These are phyloP conservation scores for Melaleuca quinquenervia DNA, from an alignment of 345 rosid genomes.

Conservation along the genomic window DNA sequence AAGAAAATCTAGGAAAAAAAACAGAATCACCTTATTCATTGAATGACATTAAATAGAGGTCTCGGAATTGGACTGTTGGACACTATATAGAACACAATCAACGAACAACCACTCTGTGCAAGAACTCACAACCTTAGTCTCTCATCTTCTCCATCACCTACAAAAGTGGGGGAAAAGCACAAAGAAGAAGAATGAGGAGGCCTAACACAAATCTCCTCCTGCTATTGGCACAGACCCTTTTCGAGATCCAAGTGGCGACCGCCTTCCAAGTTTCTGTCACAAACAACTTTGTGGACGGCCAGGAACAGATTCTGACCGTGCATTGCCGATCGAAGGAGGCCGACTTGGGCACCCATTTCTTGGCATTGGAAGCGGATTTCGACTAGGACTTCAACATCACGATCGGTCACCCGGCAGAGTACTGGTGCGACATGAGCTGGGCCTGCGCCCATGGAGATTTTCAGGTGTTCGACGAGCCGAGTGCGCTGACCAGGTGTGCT, in stretches of 20 bases:
- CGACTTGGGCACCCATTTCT: background rate
- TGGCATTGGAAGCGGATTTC: background rate
- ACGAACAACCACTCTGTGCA: background rate
- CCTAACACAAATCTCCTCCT: background rate
- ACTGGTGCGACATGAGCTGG: background rate
- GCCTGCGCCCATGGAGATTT: background rate
- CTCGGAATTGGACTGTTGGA: background rate
- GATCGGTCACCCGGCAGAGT: background rate
- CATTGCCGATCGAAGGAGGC: background rate
- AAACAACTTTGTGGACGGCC: background rate
- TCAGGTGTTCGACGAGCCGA: background rate
- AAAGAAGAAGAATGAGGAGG: background rate
- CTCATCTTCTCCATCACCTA: background rate
- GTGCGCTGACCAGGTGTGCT: background rate
- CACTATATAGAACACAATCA: background rate
- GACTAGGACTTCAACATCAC: background rate
- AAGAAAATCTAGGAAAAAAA: too few relatives aligned
- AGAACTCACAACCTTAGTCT: background rate
- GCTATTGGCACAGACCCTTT: background rate
- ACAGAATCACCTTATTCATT: too few relatives aligned
- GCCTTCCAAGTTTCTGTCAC: background rate
- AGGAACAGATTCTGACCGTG: background rate
- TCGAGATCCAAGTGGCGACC: background rate
- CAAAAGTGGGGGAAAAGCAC: background rate
- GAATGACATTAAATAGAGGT: background rate